A percentile compares a stretch with the other conserved stretches of the same genome.
phyloP scores from a whole-genome alignment of 2,329 filamentous ascomycete species.

The Alternaria dauci region DNA sequence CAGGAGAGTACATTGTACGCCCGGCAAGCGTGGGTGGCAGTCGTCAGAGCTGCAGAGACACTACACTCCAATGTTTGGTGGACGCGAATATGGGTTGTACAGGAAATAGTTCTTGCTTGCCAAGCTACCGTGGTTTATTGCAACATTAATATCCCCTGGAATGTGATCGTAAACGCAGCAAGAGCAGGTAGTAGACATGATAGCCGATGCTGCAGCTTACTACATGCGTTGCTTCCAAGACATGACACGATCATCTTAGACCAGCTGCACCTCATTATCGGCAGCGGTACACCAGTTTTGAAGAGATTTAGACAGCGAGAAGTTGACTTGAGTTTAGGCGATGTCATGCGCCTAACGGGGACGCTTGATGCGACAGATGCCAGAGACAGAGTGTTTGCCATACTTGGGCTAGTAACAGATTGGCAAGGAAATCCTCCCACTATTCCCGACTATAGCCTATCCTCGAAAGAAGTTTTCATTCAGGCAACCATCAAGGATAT shows the following conservation, averaged over 20 bases:
- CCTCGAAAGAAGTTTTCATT: conserved; percentile 5
- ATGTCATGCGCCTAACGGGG: background rate
- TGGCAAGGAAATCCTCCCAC: conserved; percentile 15
- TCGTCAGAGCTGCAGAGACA: conserved; percentile 1
- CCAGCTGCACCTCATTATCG: background rate
- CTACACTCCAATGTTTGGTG: conserved; percentile 7
- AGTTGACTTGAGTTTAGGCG: background rate
- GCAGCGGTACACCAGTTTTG: background rate
- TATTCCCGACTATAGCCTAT: conserved; percentile 5
- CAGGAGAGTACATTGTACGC: background rate
- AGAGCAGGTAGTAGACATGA: background rate
- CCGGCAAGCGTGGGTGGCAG: background rate
- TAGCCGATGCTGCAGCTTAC: background rate
- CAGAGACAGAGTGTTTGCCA: conserved; percentile 22
- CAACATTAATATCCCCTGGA: conserved; percentile 17
- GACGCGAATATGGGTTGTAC: conserved; percentile 26
- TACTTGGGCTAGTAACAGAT: conserved; percentile 20
- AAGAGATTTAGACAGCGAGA: background rate
- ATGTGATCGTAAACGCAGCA: conserved; percentile 14
- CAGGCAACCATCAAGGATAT: background rate
- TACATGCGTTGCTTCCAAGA: background rate
- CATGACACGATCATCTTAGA: background rate
- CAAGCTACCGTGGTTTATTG: conserved; percentile 18
- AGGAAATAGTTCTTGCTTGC: conserved; percentile 22
- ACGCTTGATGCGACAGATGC: conserved; percentile 16